Percentiles rank a stretch among this genome's conserved stretches.
These are phyloP conservation scores for Rhodosporidiobolus sp. DNA, from an alignment of 768 basidiomycete species.

Conservation along the genomic window DNA sequence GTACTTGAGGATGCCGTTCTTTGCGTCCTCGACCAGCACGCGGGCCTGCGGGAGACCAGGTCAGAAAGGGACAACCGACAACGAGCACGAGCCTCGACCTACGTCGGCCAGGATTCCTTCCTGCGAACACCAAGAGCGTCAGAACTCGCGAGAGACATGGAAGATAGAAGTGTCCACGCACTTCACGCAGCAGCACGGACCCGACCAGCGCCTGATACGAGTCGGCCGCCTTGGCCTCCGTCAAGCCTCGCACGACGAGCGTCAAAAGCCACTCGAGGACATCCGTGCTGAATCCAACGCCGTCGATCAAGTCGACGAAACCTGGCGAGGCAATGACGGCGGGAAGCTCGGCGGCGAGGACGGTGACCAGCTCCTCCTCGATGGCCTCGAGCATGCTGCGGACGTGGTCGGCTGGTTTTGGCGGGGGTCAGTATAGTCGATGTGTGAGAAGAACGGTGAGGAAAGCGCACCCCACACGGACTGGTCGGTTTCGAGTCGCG, in stretches of 20 bases:
- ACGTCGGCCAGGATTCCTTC: slow-evolving; percentile 43
- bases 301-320: slow-evolving; percentile 71
- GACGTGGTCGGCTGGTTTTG: slow-evolving; percentile 54
- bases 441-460: no score
- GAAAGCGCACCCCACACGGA: slow-evolving; percentile 54
- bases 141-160: background rate
- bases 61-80: slow-evolving; percentile 58
- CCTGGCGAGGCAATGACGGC: slow-evolving; percentile 66
- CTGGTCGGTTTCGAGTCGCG: slow-evolving; percentile 47
- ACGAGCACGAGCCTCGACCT: background rate
- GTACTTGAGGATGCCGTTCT: slow-evolving; percentile 65
- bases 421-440: no score
- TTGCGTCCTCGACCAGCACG: slow-evolving; percentile 67
- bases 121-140: slow-evolving; percentile 57
- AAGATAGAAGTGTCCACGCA: slow-evolving; percentile 48
- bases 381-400: slow-evolving; percentile 66
- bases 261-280: slow-evolving; percentile 69
- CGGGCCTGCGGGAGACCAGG: slow-evolving; percentile 58
- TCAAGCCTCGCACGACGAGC: slow-evolving; percentile 61
- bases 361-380: slow-evolving; percentile 62
- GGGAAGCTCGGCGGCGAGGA: slow-evolving; percentile 61
- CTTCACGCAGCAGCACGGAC: slow-evolving; percentile 52
- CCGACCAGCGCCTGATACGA: slow-evolving; percentile 60
- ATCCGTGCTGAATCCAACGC: slow-evolving; percentile 67
- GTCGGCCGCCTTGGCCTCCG: slow-evolving; percentile 61